phyloP scores from a whole-genome alignment of 2,329 filamentous ascomycete genomes.

The Cladophialophora yegresii region DNA sequence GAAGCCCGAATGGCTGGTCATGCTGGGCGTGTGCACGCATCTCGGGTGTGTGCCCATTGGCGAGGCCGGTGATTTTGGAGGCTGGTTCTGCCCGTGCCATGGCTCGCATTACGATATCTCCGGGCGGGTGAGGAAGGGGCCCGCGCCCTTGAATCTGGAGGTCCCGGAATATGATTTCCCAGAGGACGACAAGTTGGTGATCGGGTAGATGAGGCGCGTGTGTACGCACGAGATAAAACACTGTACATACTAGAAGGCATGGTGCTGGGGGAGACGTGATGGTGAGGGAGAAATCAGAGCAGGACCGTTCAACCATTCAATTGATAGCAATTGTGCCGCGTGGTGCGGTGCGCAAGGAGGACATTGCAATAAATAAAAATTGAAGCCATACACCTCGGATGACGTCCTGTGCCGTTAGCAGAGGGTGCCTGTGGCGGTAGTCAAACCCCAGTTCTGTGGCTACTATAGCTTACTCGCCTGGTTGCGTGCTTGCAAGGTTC shows the following conservation, averaged over 20 bases:
- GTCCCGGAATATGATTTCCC: conserved; percentile 91
- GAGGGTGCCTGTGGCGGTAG: too few species aligned
- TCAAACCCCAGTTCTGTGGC: not conserved
- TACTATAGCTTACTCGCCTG: not conserved
- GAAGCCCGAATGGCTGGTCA: conserved; percentile 98
- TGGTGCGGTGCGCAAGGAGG: not conserved
- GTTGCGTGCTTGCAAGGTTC: not conserved
- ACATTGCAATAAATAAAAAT: not conserved
- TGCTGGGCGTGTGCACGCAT: conserved; percentile 99
- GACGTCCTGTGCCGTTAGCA: too few species aligned
- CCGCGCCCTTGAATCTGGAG: conserved; percentile 96
- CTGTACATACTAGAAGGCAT: conserved; percentile 34
- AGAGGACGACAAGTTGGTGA: conserved; percentile 82
- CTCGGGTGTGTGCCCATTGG: conserved; percentile 98
- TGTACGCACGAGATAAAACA: conserved; percentile 8
- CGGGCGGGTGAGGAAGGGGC: conserved; percentile 95
- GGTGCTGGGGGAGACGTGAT: conserved; percentile 12
- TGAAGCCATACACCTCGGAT: not conserved
- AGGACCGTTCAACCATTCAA: not conserved
- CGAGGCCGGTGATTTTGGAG: conserved; percentile 95
- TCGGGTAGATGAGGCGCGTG: conserved; percentile 68
- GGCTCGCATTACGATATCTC: conserved; percentile 99
- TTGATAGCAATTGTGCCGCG: not conserved
- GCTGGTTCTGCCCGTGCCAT: conserved; percentile 99
- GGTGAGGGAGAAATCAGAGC: not conserved